Base-by-base conservation (phyloP, 805 yeast genomes). In the Jamesozyma hellenica region DNA sequence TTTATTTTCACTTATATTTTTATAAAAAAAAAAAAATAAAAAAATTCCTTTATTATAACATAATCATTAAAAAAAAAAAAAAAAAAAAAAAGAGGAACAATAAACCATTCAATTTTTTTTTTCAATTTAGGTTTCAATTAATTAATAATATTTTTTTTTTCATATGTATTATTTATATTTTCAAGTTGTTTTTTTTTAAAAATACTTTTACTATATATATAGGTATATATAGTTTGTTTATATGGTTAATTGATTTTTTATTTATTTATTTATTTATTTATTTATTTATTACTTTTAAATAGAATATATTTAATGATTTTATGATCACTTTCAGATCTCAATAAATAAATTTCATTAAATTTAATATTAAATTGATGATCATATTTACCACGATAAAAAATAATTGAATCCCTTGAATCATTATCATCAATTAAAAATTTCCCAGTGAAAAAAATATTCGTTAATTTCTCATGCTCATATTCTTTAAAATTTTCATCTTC, bases 361-460 rank as follows among this genome's bases (percentile, higher is more conserved):
- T 50, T 52, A 21, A 53, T 53, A 39, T 58, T 59, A 15, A 56
- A 52, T 35, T 58, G 61, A 21, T 21, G 23, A 21, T 21, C 23
- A 38, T 48, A 58, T 28, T 52, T 51, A 9, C 63, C 64, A 33
- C 49, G 54, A 43, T 48, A 60, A 5, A 55, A 48, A 19, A 59
- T 44, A 27, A 43, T 29, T 1, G 56, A 47, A 21, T 34, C 14
- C n/a, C n/a, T n/a, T n/a, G n/a, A n/a, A 16, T 13, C n/a, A 12
- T 50, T 46, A 12, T 46, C 41, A 23, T 46, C 46, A 18, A 60
- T 28, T 16, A 46, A 42, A 35, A 60, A 42, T 38, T 57, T 58
- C 8, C 62, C 62, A 19, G 50, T 34, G 35, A 60, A 57, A 55
- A 58, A 58, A 12, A 60, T 36, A 36, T 55, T 56, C 47, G 51